These are phyloP conservation scores for Abelmoschus esculentus DNA, from an alignment of 345 rosid genomes.

Conservation along the genomic window DNA sequence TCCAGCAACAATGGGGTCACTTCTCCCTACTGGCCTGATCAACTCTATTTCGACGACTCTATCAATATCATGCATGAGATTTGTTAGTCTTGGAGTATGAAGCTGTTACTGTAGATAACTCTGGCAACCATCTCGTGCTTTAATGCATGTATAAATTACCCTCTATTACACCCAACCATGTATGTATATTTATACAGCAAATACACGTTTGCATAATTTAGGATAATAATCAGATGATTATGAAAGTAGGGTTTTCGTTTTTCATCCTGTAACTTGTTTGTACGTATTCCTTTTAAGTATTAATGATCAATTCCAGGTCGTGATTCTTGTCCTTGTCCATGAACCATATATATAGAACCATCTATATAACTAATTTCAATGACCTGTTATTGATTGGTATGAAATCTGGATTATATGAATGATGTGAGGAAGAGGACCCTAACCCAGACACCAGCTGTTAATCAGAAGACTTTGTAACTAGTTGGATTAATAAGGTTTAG, in stretches of 20 bases:
- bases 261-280: neutral
- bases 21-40: slow-evolving; percentile 37
- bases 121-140: neutral
- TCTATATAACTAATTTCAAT: neutral
- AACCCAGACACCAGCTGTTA: neutral
- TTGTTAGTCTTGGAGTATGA: slow-evolving; percentile 17
- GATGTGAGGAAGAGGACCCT: slow-evolving; percentile 3
- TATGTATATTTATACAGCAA: neutral
- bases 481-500: neutral
- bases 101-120: neutral
- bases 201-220: neutral
- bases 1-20: slow-evolving; percentile 36
- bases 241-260: neutral
- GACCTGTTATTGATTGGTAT: slow-evolving; percentile 6
- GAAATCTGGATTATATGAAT: slow-evolving; percentile 6
- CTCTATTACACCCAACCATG: neutral
- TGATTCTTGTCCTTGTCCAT: neutral
- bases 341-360: no score
- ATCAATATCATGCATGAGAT: slow-evolving; percentile 25
- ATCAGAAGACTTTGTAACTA: neutral
- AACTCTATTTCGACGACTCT: slow-evolving; percentile 31
- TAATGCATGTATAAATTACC: neutral
- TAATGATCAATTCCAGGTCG: neutral
- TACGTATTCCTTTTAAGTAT: no score
- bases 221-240: neutral